These are phyloP conservation scores for Tilletia walkeri DNA, from an alignment of 1,284 basidiomycete species.

Conservation along the genomic window DNA sequence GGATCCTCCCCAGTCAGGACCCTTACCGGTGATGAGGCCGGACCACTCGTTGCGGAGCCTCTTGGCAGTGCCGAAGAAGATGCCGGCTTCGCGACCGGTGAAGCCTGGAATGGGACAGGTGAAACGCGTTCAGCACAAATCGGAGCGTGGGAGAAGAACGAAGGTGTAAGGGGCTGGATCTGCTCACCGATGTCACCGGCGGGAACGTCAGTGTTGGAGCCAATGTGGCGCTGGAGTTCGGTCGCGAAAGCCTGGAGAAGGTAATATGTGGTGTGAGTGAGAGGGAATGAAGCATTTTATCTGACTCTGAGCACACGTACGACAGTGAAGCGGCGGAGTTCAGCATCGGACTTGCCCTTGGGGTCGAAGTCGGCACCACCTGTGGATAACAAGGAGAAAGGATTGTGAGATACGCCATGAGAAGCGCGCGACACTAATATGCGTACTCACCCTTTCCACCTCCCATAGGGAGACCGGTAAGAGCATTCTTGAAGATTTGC, in stretches of 20 bases:
- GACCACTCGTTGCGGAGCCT: constrained; percentile 72
- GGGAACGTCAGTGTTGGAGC: constrained; percentile 71
- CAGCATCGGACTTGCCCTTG: constrained; percentile 75
- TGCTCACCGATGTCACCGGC: constrained; percentile 69
- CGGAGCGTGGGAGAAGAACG: too few species aligned
- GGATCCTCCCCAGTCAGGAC: constrained; percentile 65
- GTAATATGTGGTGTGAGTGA: too few species aligned
- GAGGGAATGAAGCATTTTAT: too few species aligned
- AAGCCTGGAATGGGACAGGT: not conserved
- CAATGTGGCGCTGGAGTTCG: constrained; percentile 48
- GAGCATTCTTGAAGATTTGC: constrained; percentile 79
- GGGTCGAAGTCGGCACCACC: constrained; percentile 70
- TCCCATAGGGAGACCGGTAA: constrained; percentile 75
- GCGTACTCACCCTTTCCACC: constrained; percentile 60
- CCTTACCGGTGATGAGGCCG: constrained; percentile 77
- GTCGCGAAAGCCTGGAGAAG: constrained; percentile 33
- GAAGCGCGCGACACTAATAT: constrained; percentile 38
- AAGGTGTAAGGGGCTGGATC: not conserved
- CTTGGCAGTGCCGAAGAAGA: constrained; percentile 63
- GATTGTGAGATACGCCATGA: not conserved
- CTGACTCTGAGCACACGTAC: constrained; percentile 30
- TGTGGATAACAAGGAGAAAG: not conserved
- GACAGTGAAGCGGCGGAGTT: constrained; percentile 71
- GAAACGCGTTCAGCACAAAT: not conserved
- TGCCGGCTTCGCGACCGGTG: constrained; percentile 33